Percentiles rank a stretch among this genome's conserved stretches.
Evolutionary conservation across 2,329 filamentous ascomycete genomes (phyloP).

Genomic region (Diplodia mutila): DNA sequence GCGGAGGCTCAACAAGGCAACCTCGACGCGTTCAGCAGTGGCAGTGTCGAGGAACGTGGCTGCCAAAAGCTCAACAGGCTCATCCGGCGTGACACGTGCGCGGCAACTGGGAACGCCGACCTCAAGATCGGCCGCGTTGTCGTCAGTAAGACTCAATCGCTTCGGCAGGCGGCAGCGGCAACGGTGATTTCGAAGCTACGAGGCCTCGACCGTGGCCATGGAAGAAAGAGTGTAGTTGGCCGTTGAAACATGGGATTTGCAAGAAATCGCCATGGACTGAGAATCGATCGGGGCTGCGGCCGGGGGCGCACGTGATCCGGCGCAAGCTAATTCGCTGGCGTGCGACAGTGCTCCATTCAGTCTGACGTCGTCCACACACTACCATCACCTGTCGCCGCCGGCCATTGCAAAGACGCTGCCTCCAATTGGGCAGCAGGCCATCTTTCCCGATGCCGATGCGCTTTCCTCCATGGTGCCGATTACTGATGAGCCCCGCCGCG

Average conservation of each 20-base stretch:
- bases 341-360: neutral
- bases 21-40: neutral
- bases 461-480: neutral
- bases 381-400: neutral
- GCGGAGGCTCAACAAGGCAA: neutral
- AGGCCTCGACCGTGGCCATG: neutral
- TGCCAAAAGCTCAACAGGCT: too few relatives aligned
- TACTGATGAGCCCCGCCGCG: neutral
- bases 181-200: conserved; percentile 1
- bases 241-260: conserved; percentile 8
- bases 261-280: neutral
- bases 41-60: neutral
- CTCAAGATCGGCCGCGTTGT: neutral
- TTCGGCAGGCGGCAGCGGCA: neutral
- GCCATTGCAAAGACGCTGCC: neutral
- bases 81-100: too few relatives aligned
- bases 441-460: neutral
- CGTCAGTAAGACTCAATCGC: neutral
- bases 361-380: conserved; percentile 7
- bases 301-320: neutral
- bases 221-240: neutral
- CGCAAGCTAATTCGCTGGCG: neutral
- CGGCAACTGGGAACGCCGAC: neutral
- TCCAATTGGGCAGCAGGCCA: neutral
- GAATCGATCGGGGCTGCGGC: neutral